Evolutionary conservation across 352 stramenopile genomes (phyloP).

Genomic region (Pythium volutum): DNA sequence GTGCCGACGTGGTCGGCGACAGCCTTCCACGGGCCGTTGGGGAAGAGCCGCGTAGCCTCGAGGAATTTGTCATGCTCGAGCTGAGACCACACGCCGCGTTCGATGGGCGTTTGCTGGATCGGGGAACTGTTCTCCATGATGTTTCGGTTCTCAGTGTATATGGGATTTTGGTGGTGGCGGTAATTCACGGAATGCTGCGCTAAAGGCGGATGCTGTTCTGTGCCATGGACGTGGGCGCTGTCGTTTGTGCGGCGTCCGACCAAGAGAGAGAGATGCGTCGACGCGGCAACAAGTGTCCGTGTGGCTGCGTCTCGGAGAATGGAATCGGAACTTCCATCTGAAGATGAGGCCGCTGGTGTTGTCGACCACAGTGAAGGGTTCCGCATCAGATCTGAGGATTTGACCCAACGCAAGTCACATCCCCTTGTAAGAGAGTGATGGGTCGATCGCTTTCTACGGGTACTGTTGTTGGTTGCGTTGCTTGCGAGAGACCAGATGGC

Average conservation of each 20-base stretch:
- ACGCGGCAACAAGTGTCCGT: too few relatives aligned
- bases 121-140: constrained; percentile 9
- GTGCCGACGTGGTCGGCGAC: constrained; percentile 17
- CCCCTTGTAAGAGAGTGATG: not conserved
- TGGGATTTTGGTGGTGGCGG: not conserved
- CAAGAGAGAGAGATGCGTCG: too few relatives aligned
- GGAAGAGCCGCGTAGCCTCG: constrained; percentile 16
- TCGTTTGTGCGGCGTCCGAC: not conserved
- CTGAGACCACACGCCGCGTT: constrained; percentile 15
- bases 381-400: constrained; percentile 10
- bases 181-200: not conserved
- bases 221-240: constrained; percentile 2
- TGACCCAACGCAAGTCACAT: not conserved
- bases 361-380: not conserved
- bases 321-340: not conserved
- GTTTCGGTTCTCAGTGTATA: not conserved
- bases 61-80: constrained; percentile 26
- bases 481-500: constrained; percentile 1
- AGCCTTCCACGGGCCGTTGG: constrained; percentile 13
- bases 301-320: not conserved
- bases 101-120: not conserved
- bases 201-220: not conserved
- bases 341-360: too few relatives aligned
- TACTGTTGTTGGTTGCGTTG: not conserved
- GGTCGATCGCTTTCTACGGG: not conserved